Evolutionary conservation across 352 stramenopile species (phyloP), one percentile per base, ranked within the genome.

Genomic region (Phytophthora megakarya): DNA sequence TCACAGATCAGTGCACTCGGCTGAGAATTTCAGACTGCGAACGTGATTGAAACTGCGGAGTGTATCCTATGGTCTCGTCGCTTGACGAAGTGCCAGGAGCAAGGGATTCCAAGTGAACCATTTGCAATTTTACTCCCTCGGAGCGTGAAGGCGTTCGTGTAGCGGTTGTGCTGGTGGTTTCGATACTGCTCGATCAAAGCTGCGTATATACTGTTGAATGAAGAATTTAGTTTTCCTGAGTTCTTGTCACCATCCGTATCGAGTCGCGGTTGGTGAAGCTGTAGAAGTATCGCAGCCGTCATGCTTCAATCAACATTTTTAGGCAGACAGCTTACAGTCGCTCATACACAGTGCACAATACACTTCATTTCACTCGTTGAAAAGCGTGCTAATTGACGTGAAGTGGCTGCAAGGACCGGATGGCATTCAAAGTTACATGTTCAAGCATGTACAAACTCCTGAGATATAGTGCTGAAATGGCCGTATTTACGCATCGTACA

Each of bases 31-130:
- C 39, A 32, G 50, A 26, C 54, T 53, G 54, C 42, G 53, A 32
- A 16, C 42, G 54, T 28, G 54, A 40, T 46, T 32, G 44, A 63
- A 54, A 63, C 55, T 63, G 55, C 55, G 40, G 40, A 30, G 52
- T 10, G n/a, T n/a, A n/a, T n/a, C n/a, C n/a, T 8, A 12, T 38
- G 15, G 30, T 16, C n/a, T 49, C 26, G 52, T 35, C 38, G 49
- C 18, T 51, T 26, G 28, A 40, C 19, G 19, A 52, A 50, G 44
- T 61, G 52, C 25, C 18, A 43, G 37, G 18, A 18, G 38, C 38
- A 44, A 13, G n/a, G n/a, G n/a, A n/a, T n/a, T n/a, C n/a, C 30
- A 32, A 9, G 26, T 32, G 26, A 32, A 32, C 30, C 3, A 13
- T 35, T 35, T 35, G 30, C 30, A 15, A 35, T 35, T 35, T 35